Percentiles rank a stretch among this genome's conserved stretches.
These are phyloP conservation scores for Linnemannia zychae DNA, from an alignment of 192 early-diverging fungal genomes.

Conservation along the genomic window DNA sequence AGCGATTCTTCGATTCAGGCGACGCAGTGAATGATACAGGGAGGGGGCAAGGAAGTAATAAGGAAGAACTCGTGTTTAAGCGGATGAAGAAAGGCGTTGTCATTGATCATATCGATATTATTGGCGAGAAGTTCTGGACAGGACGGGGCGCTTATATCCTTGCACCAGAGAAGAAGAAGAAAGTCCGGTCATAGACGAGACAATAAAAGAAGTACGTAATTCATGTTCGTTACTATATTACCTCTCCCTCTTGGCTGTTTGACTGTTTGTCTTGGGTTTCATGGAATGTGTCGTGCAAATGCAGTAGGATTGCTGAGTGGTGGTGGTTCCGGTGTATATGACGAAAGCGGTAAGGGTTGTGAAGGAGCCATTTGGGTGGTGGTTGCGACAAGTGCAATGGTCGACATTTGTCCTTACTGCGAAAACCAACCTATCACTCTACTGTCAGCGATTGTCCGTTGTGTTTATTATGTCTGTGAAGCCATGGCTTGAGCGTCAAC, in stretches of 20 bases:
- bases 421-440: neutral
- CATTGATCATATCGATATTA: conserved; percentile 78
- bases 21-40: conserved; percentile 5
- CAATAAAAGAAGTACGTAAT: conserved; percentile 11
- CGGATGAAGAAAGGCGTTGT: conserved; percentile 69
- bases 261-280: neutral
- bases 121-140: conserved; percentile 81
- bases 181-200: conserved; percentile 4
- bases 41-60: conserved; percentile 37
- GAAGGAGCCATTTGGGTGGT: neutral
- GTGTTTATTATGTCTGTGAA: neutral
- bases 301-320: neutral
- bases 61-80: conserved; percentile 36
- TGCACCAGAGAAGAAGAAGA: conserved; percentile 50
- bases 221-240: neutral
- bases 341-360: neutral
- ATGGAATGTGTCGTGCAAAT: neutral
- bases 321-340: neutral
- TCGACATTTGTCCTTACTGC: neutral
- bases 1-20: neutral
- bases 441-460: neutral
- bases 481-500: neutral
- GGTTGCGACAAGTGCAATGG: too few relatives aligned
- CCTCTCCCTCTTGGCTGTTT: neutral
- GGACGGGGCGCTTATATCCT: conserved; percentile 56